Base-by-base conservation (phyloP, 805 yeast species). In the Barnettozyma vustinii region DNA sequence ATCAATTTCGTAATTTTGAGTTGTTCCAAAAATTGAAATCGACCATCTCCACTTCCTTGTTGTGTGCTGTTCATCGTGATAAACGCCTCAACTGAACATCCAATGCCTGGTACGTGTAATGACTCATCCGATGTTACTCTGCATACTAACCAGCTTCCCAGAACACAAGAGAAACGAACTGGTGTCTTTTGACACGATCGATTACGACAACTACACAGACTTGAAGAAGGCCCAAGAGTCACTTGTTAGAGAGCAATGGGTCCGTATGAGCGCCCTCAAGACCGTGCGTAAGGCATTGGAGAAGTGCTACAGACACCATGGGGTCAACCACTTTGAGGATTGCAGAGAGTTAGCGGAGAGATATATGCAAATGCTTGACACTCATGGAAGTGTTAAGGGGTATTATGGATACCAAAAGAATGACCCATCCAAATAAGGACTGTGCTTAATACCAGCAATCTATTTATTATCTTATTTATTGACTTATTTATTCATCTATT, bases 401-500 rank as follows among this genome's bases (percentile, higher is more conserved):
- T 86, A 76, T 69, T 71, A 82, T 62, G 92, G 89, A n/a, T 86
- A 87, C 71, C 95, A 87, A 72, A 84, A 87, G 77, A 87, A 87
- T 69, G 96, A 87, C 63, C 94, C 92, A 41, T 73, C 87, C 35
- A 84, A 86, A 71, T 84, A 71, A 32, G n/a, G 7, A 15, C 16
- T 9, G 16, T 15, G 16, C 6, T 12, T 26, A 8, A 26, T 9
- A 30, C 33, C 16, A 30, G 16, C 33, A 30, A 30, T n/a, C n/a
- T 30, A 30, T 30, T 30, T 30, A 30, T 30, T 30, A 30, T 30
- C 33, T 13, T 44, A 39, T 44, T 44, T 37, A 25, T 37, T 42
- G n/a, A 9, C 40, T 20, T 48, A 40, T 44, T 44, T 44, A 44
- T 40, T 42, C 10, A 15, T 12, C 27, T 43, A 43, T 37, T 44